Evolutionary conservation across 768 basidiomycete genomes (phyloP), one percentile per base, ranked within the genome.

Genomic region (Tulasnella sp.): DNA sequence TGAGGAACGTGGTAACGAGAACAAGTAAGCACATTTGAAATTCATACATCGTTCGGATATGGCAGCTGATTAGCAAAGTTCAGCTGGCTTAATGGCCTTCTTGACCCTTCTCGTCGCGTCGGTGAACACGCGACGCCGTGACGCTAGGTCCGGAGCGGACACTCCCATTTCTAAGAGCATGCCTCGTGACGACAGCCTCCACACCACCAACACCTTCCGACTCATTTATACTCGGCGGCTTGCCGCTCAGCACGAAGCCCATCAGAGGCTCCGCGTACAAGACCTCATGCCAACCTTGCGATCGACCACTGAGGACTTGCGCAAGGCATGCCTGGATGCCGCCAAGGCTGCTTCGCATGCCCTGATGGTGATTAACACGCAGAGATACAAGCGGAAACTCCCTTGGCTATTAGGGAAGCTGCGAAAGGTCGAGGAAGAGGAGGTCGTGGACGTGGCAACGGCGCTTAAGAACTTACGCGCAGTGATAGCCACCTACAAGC

Each of bases 261-360:
- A 66, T 25, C 63, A 71, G 60, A 49, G 57, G 17, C 65, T 74
- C 12, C 68, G 69, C 49, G 64, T 73, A 12, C 55, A 55, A 9
- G 73, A 75, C 57, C 58, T 75, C 21, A 49, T 75, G 21, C 74
- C 75, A 1, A 59, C 64, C 9, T 63, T 76, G 54, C 68, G 68
- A 2, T 65, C 68, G 12, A 64, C 69, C 11, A 76, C 76, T 1
- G 30, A 51, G 7, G 69, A 70, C 2, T 65, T 76, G 3, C 72
- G 75, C 8, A 60, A 57, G 7, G 70, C 75, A 0, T 66, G 67
- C 22, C 59, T 66, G 3, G 59, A 43, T 2, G 70, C 68, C 1
- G 62, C 75, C 19, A 61, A 50, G 0, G 67, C 69, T 9, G 66
- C 68, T 19, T 56, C 63, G 44, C 57, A 48, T 10, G 62, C 66